Evolutionary conservation across 202 grass and related monocot genomes (phyloP).

Genomic region (Zoysia matrella): DNA sequence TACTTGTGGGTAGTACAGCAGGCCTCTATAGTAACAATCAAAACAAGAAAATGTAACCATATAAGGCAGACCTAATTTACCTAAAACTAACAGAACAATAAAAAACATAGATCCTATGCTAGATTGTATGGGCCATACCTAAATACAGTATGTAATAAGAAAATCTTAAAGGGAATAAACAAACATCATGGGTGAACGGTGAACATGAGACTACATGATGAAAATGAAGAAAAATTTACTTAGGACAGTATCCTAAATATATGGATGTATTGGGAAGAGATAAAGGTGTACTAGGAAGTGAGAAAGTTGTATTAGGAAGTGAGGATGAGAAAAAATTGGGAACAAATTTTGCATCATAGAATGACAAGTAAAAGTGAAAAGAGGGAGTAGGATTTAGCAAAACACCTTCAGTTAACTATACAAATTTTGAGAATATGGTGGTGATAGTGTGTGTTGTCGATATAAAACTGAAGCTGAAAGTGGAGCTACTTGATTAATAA

Average conservation of each 20-base stretch:
- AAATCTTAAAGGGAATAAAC: background rate
- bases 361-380: no score
- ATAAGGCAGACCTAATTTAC: background rate
- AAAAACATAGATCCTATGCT: conserved; percentile 2
- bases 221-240: conserved; percentile 5
- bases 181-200: background rate
- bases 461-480: background rate
- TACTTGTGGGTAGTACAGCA: background rate
- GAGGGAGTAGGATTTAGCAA: background rate
- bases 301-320: no score
- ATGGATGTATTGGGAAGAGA: no score
- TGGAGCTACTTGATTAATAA: background rate
- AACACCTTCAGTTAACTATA: background rate
- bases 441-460: background rate
- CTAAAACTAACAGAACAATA: conserved; percentile 22
- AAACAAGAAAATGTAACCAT: background rate
- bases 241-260: no score
- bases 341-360: no score
- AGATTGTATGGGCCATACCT: conserved; percentile 2
- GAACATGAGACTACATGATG: conserved; percentile 6
- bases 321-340: no score
- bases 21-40: background rate
- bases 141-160: conserved; percentile 7
- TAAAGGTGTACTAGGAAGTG: no score
- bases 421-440: background rate